Percentiles rank a stretch among this genome's conserved stretches.
Evolutionary conservation across 768 basidiomycete species (phyloP).

Genomic region (Cytidiella melzeri): DNA sequence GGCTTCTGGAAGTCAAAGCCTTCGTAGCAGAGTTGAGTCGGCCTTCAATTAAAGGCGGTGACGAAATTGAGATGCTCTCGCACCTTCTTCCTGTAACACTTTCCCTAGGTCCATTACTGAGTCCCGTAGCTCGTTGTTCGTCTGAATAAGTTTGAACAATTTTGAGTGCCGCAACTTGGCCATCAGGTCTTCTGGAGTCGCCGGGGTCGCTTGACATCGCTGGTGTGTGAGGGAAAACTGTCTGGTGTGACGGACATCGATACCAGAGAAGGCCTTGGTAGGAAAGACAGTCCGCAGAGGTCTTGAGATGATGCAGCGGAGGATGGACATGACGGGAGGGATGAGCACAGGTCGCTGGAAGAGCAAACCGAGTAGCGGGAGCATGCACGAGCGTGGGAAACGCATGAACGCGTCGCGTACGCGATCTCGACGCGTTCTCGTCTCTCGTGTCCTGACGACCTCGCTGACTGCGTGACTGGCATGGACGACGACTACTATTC

Average conservation of each 20-base stretch:
- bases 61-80: no score
- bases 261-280: no score
- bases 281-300: no score
- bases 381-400: constrained; percentile 1
- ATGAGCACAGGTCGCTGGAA: not conserved
- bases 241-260: not conserved
- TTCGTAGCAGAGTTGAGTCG: no score
- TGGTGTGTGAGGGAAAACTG: constrained; percentile 1
- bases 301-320: not conserved
- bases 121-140: constrained; percentile 10
- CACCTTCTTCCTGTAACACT: constrained; percentile 16
- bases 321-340: no score
- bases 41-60: no score
- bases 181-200: constrained; percentile 3
- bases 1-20: constrained; percentile 9
- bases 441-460: not conserved
- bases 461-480: not conserved
- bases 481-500: constrained; percentile 96
- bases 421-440: not conserved
- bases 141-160: constrained; percentile 4
- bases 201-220: constrained; percentile 1
- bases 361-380: not conserved
- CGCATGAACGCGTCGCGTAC: constrained; percentile 2
- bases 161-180: constrained; percentile 3
- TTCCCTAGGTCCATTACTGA: constrained; percentile 6